Percentiles rank a stretch among this genome's conserved stretches.
Evolutionary conservation across 208 protist species (phyloP).

Genomic region (Vickermania ingenoplastis): DNA sequence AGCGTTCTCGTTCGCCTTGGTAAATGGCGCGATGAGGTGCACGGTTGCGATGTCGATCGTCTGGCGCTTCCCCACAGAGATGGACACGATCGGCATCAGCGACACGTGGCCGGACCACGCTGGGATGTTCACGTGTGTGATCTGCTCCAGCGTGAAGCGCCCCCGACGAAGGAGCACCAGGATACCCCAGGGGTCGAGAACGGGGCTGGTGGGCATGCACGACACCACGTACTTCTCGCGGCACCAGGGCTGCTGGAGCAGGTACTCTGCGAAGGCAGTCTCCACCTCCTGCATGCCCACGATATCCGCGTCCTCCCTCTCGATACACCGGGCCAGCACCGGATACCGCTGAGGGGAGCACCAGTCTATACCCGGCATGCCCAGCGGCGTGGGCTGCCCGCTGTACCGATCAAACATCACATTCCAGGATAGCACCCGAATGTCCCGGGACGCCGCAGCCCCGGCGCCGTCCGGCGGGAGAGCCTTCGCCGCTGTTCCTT

Average conservation of each 20-base stretch:
- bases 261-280: slow-evolving; percentile 55
- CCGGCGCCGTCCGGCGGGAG: slow-evolving; percentile 4
- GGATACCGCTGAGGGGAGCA: slow-evolving; percentile 82
- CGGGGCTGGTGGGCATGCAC: slow-evolving; percentile 33
- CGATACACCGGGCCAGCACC: slow-evolving; percentile 67
- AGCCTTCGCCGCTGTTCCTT: slow-evolving; percentile 27
- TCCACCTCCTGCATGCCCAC: slow-evolving; percentile 89
- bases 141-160: slow-evolving; percentile 22
- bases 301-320: slow-evolving; percentile 71
- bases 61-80: slow-evolving; percentile 21
- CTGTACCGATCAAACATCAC: slow-evolving; percentile 90
- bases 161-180: slow-evolving; percentile 67
- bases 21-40: slow-evolving; percentile 81
- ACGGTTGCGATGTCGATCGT: slow-evolving; percentile 35
- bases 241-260: slow-evolving; percentile 62
- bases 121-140: slow-evolving; percentile 76
- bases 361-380: slow-evolving; percentile 89
- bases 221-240: slow-evolving; percentile 69
- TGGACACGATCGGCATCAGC: slow-evolving; percentile 65
- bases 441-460: slow-evolving; percentile 6
- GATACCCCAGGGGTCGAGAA: slow-evolving; percentile 75
- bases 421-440: slow-evolving; percentile 84
- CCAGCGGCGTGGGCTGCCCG: slow-evolving; percentile 77
- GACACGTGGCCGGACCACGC: slow-evolving; percentile 81
- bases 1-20: slow-evolving; percentile 51